Percentiles rank a stretch among this genome's conserved stretches.
Evolutionary conservation across 768 basidiomycete genomes (phyloP).

Genomic region (Glaciozyma martinii): DNA sequence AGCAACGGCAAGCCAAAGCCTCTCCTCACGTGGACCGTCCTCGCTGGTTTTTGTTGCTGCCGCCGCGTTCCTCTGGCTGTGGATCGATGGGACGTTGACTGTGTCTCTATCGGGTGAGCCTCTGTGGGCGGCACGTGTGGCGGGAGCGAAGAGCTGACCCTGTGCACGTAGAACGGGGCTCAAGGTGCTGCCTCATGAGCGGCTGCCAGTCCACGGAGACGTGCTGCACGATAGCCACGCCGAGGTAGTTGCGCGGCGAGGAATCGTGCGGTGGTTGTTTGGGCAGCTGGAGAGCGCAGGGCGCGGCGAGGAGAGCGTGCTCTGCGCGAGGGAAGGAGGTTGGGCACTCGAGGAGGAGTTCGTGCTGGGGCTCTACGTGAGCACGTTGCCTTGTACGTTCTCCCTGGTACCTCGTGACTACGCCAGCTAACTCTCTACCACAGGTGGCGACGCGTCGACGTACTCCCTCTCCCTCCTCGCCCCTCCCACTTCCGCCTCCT

Average conservation of each 20-base stretch:
- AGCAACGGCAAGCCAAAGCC: no score
- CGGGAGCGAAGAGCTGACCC: not conserved
- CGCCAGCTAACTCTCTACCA: not conserved
- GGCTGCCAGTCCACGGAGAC: conserved; percentile 62
- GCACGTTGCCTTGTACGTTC: conserved; percentile 52
- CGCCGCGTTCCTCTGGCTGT: not conserved
- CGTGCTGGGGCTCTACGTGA: conserved; percentile 63
- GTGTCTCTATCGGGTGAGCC: conserved; percentile 49
- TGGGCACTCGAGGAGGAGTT: conserved; percentile 48
- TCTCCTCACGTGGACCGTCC: conserved; percentile 38
- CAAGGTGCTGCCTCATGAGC: conserved; percentile 64
- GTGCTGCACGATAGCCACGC: conserved; percentile 83
- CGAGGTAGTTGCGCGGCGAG: conserved; percentile 78
- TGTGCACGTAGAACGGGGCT: conserved; percentile 54
- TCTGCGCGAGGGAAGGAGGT: conserved; percentile 47
- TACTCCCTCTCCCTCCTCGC: conserved; percentile 17
- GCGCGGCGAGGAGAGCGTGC: not conserved
- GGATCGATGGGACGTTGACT: conserved; percentile 24
- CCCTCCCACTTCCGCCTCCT: not conserved
- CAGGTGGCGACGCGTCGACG: conserved; percentile 35
- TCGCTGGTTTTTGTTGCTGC: conserved; percentile 37
- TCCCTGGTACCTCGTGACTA: conserved; percentile 22
- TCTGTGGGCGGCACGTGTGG: fast-evolving
- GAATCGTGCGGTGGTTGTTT: conserved; percentile 67
- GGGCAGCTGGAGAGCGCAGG: conserved; percentile 49